Conservation (phyloP, 2,329 filamentous ascomycete species). For the Aureobasidium mangrovei region DNA sequence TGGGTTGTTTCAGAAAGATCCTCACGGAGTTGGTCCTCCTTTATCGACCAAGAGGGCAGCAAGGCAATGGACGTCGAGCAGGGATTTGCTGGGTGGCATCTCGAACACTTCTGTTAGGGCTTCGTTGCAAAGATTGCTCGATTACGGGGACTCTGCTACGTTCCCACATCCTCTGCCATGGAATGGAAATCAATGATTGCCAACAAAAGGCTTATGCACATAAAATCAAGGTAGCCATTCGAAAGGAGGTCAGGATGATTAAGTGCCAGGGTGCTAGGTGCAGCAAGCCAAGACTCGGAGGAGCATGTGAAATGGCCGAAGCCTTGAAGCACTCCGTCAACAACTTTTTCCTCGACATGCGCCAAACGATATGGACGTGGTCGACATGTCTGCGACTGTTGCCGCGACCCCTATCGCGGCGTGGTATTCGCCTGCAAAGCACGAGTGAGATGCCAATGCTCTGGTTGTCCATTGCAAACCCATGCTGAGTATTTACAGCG, state of each 20-base stretch:
- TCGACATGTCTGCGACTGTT: slow-evolving; percentile 18
- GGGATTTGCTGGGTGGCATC: neutral
- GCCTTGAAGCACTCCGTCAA: neutral
- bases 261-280: neutral
- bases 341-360: slow-evolving; percentile 12
- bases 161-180: neutral
- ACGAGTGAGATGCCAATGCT: slow-evolving; percentile 13
- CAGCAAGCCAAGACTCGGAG: neutral
- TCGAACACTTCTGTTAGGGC: neutral
- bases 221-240: neutral
- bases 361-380: slow-evolving; percentile 19
- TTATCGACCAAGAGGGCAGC: neutral
- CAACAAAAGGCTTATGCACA: too few species aligned
- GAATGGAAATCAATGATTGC: neutral
- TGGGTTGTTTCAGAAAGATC: neutral
- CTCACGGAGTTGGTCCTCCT: neutral
- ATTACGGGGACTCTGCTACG: neutral
- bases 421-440: slow-evolving; percentile 17
- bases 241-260: neutral
- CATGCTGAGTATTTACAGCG: slow-evolving; percentile 10
- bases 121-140: neutral
- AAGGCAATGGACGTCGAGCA: neutral
- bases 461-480: neutral
- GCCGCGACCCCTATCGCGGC: slow-evolving; percentile 12
- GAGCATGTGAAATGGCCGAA: slow-evolving; percentile 8